A percentile compares a stretch with the other conserved stretches of the same genome.
phyloP scores from a whole-genome alignment of 2,329 filamentous ascomycete species.

The Penicillium sp. region DNA sequence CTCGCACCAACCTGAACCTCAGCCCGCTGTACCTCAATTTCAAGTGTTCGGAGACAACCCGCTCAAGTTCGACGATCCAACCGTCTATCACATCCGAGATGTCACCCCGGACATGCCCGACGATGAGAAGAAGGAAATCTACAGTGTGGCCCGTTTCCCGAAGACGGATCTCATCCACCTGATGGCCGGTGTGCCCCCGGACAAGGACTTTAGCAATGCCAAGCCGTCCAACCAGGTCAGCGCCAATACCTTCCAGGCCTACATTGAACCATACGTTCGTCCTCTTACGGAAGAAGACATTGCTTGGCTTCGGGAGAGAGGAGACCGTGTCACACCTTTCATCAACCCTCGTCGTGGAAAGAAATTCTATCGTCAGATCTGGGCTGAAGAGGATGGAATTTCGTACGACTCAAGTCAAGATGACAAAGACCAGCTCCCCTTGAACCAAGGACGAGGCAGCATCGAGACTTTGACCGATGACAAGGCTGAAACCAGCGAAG shows the following conservation, averaged over 20 bases:
- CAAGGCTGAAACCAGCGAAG: slow-evolving; percentile 79
- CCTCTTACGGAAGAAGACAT: slow-evolving; percentile 90
- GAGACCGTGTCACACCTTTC: slow-evolving; percentile 80
- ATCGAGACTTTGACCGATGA: slow-evolving; percentile 87
- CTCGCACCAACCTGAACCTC: slow-evolving; percentile 59
- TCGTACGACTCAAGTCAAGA: slow-evolving; percentile 65
- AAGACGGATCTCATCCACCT: slow-evolving; percentile 75
- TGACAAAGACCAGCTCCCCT: slow-evolving; percentile 64
- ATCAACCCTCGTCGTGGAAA: slow-evolving; percentile 81
- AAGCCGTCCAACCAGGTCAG: slow-evolving; percentile 94
- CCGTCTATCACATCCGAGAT: slow-evolving; percentile 85
- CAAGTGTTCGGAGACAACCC: slow-evolving; percentile 93
- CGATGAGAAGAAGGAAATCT: slow-evolving; percentile 83
- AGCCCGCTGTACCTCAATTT: slow-evolving; percentile 65
- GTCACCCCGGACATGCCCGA: slow-evolving; percentile 73
- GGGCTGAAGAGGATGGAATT: slow-evolving; percentile 89
- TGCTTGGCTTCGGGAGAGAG: slow-evolving; percentile 84
- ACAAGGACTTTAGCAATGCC: slow-evolving; percentile 91
- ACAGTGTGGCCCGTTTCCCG: slow-evolving; percentile 82
- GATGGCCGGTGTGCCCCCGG: slow-evolving; percentile 84
- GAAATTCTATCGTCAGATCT: slow-evolving; percentile 82
- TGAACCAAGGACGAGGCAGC: slow-evolving; percentile 78
- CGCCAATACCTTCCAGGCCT: slow-evolving; percentile 87
- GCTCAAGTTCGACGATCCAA: slow-evolving; percentile 85
- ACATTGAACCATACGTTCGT: slow-evolving; percentile 87